Percentiles rank a stretch among this genome's conserved stretches.
These are phyloP conservation scores for Peltaster fructicola DNA, from an alignment of 2,329 filamentous ascomycete species.

Conservation along the genomic window DNA sequence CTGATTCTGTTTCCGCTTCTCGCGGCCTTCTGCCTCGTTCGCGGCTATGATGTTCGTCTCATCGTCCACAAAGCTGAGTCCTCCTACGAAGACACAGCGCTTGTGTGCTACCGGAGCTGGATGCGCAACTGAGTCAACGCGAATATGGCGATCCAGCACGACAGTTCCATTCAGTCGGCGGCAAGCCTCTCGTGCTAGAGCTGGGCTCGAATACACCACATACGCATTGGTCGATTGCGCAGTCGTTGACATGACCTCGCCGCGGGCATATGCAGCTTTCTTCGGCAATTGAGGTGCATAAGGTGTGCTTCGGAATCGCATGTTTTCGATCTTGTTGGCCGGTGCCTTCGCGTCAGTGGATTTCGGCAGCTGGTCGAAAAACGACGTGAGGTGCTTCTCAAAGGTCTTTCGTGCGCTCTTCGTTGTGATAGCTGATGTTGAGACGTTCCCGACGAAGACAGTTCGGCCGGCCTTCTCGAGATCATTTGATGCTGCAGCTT, in stretches of 20 bases:
- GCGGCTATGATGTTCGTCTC: slow-evolving; percentile 50
- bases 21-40: slow-evolving; percentile 43
- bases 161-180: slow-evolving; percentile 66
- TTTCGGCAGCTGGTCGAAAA: slow-evolving; percentile 38
- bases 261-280: slow-evolving; percentile 84
- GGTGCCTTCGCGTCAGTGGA: slow-evolving; percentile 22
- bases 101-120: slow-evolving; percentile 67
- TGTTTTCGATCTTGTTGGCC: slow-evolving; percentile 63
- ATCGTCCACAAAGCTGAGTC: slow-evolving; percentile 89
- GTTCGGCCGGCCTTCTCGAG: slow-evolving; percentile 70
- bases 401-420: slow-evolving; percentile 66
- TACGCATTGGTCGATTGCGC: slow-evolving; percentile 92
- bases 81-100: slow-evolving; percentile 90
- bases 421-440: slow-evolving; percentile 61
- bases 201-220: slow-evolving; percentile 61
- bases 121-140: slow-evolving; percentile 81
- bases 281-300: slow-evolving; percentile 73
- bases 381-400: slow-evolving; percentile 58
- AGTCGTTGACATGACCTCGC: slow-evolving; percentile 76
- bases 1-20: slow-evolving; percentile 49
- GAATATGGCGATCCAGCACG: slow-evolving; percentile 71
- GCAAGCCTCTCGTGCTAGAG: slow-evolving; percentile 60
- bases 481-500: slow-evolving; percentile 33
- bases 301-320: slow-evolving; percentile 86
- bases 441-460: slow-evolving; percentile 85